These are phyloP conservation scores for Kazachstania taianensis DNA, from an alignment of 805 yeast genomes.

Conservation along the genomic window DNA sequence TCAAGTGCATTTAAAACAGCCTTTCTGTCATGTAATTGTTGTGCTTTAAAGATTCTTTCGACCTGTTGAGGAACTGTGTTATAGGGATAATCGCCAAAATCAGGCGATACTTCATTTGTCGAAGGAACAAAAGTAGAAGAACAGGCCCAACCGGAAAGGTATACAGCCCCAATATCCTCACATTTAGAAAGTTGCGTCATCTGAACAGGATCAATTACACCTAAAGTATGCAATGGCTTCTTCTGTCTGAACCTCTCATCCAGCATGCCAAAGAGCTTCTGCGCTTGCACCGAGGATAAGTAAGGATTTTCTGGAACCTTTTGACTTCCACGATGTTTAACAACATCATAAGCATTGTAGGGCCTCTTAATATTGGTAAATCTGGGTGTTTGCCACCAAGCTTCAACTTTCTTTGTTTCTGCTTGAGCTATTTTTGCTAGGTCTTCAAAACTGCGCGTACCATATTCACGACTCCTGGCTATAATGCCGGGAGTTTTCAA, in stretches of 20 bases:
- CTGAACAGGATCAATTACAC: constrained; percentile 54
- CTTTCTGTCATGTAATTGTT: constrained; percentile 46
- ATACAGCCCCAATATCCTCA: constrained; percentile 41
- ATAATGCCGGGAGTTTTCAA: too few species aligned
- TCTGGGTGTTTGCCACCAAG: constrained; percentile 44
- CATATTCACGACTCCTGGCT: too few species aligned
- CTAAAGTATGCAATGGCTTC: constrained; percentile 46
- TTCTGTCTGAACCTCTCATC: constrained; percentile 32
- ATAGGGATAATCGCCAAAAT: constrained; percentile 60
- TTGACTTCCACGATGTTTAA: constrained; percentile 42
- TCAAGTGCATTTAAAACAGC: constrained; percentile 31
- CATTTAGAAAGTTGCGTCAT: constrained; percentile 44
- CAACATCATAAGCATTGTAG: constrained; percentile 43
- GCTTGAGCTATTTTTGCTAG: background rate
- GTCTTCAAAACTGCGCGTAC: too few species aligned
- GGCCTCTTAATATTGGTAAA: constrained; percentile 40
- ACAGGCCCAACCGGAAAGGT: constrained; percentile 55
- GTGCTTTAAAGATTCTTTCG: constrained; percentile 48
- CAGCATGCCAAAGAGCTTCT: constrained; percentile 39
- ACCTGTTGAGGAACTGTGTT: constrained; percentile 63
- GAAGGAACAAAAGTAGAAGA: constrained; percentile 43
- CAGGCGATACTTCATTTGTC: constrained; percentile 55
- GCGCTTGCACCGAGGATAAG: constrained; percentile 44
- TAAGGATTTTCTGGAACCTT: constrained; percentile 27
- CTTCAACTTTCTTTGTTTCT: constrained; percentile 26